These are phyloP conservation scores for Trichaptum fuscoviolaceum DNA, from an alignment of 768 basidiomycete genomes.

Conservation along the genomic window DNA sequence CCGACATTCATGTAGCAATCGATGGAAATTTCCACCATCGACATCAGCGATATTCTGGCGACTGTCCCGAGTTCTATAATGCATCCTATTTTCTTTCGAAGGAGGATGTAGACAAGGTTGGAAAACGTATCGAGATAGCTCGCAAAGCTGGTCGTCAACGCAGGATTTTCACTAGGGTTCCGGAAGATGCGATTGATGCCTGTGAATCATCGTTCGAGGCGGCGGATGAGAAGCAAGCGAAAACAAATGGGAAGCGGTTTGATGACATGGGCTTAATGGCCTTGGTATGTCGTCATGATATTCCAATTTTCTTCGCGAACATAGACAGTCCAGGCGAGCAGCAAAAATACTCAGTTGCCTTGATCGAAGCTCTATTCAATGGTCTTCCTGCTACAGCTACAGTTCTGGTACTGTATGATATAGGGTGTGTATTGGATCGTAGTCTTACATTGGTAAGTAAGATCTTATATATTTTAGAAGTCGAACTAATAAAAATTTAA, in stretches of 20 bases:
- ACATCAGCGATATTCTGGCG: slow-evolving; percentile 25
- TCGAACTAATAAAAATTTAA: slow-evolving; percentile 7
- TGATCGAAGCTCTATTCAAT: slow-evolving; percentile 26
- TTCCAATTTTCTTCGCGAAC: slow-evolving; percentile 32
- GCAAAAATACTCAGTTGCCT: slow-evolving; percentile 32
- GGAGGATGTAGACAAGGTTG: slow-evolving; percentile 26
- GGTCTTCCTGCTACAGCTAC: slow-evolving; percentile 26
- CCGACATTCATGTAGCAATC: slow-evolving; percentile 30
- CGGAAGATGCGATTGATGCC: slow-evolving; percentile 29
- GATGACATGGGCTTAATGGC: slow-evolving; percentile 34
- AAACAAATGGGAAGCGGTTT: slow-evolving; percentile 21
- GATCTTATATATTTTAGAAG: not conserved
- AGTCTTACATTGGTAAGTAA: slow-evolving; percentile 27
- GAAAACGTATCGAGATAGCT: slow-evolving; percentile 20
- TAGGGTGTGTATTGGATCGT: slow-evolving; percentile 31
- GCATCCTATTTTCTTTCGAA: slow-evolving; percentile 31
- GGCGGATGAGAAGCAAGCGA: slow-evolving; percentile 27
- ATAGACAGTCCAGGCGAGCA: slow-evolving; percentile 35
- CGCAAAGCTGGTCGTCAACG: slow-evolving; percentile 15
- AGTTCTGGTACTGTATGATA: slow-evolving; percentile 25
- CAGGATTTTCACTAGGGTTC: slow-evolving; percentile 16
- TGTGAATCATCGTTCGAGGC: slow-evolving; percentile 30
- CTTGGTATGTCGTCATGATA: slow-evolving; percentile 33
- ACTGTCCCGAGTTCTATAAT: slow-evolving; percentile 28
- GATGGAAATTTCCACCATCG: slow-evolving; percentile 38